Conservation (phyloP, 345 rosid genomes). For the Combretum micranthum region DNA sequence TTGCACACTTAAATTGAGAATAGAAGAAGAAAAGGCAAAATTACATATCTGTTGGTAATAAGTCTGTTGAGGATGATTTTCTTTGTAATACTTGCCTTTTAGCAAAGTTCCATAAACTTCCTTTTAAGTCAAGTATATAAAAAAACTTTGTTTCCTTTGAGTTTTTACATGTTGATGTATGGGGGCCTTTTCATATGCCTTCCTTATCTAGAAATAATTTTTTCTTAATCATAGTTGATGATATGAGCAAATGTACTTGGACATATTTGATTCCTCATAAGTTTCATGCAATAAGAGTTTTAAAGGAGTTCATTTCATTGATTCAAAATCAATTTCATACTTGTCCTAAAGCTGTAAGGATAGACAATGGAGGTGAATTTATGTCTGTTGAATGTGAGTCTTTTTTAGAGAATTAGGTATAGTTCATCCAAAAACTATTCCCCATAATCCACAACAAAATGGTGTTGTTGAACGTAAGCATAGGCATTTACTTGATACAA, state of each 20-base stretch:
- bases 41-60: too few relatives aligned
- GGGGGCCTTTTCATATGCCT: not conserved
- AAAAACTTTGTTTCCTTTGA: not conserved
- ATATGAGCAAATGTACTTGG: not conserved
- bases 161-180: not conserved
- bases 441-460: not conserved
- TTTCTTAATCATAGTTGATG: not conserved
- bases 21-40: too few relatives aligned
- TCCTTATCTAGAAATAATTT: not conserved
- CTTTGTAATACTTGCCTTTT: not conserved
- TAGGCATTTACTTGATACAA: not conserved
- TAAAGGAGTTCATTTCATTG: not conserved
- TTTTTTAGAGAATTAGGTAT: not conserved
- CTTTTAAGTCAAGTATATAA: not conserved
- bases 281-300: not conserved
- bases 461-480: not conserved
- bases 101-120: not conserved
- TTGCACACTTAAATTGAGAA: too few relatives aligned
- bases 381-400: not conserved
- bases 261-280: not conserved
- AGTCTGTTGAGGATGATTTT: too few relatives aligned
- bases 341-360: not conserved
- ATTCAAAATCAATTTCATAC: not conserved
- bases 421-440: not conserved
- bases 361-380: not conserved